These are phyloP conservation scores for Dichotomopilus funicola DNA, from an alignment of 2,329 filamentous ascomycete genomes.

Conservation along the genomic window DNA sequence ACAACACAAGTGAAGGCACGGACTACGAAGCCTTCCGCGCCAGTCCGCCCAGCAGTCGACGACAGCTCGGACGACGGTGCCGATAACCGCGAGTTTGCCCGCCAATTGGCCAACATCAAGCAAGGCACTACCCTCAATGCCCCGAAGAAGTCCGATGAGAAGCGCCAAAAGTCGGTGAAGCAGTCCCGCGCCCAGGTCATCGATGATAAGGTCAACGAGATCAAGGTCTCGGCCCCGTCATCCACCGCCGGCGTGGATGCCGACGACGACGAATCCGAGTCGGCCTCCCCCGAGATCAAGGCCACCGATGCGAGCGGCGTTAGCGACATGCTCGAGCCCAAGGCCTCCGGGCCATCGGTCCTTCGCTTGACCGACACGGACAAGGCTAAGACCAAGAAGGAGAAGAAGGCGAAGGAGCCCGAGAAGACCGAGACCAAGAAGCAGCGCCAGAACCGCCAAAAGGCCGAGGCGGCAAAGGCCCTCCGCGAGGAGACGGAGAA, in stretches of 20 bases:
- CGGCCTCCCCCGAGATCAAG: conserved; percentile 55
- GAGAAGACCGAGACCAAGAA: conserved; percentile 82
- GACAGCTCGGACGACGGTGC: conserved; percentile 53
- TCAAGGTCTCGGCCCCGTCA: conserved; percentile 53
- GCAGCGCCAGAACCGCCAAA: conserved; percentile 86
- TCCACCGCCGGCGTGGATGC: conserved; percentile 69
- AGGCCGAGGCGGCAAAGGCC: conserved; percentile 73
- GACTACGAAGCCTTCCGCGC: conserved; percentile 25
- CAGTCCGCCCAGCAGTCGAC: conserved; percentile 28
- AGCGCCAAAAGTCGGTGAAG: conserved; percentile 64
- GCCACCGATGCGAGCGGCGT: conserved; percentile 62
- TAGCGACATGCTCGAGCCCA: conserved; percentile 81
- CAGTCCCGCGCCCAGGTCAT: conserved; percentile 55
- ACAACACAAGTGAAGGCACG: conserved; percentile 33
- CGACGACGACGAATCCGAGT: conserved; percentile 72
- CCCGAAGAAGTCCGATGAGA: conserved; percentile 51
- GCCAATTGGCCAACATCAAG: conserved; percentile 64
- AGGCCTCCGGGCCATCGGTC: conserved; percentile 59
- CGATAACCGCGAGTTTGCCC: conserved; percentile 70
- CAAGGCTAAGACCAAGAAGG: conserved; percentile 46
- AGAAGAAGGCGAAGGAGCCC: conserved; percentile 53
- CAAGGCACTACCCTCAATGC: conserved; percentile 56
- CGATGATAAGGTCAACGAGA: conserved; percentile 36
- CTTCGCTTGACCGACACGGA: conserved; percentile 67
- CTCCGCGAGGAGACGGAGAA: conserved; percentile 71